phyloP scores from a whole-genome alignment of 192 early-diverging fungal genomes.

The Coemansia sp. region DNA sequence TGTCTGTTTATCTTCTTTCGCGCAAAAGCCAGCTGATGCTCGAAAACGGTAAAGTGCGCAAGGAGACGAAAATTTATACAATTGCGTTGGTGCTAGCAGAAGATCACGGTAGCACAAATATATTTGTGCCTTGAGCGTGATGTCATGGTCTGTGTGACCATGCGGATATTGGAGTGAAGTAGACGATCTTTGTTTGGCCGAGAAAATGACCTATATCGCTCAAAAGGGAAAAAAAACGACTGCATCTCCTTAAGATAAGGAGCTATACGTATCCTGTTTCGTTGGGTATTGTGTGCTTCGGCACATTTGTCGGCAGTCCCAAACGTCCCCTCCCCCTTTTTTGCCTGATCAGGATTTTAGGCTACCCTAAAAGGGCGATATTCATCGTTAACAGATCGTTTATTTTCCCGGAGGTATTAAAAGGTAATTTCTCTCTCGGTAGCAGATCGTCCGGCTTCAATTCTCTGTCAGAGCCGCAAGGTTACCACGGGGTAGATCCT shows the following conservation, averaged over 20 bases:
- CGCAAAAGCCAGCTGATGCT: not conserved
- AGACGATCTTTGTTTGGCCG: not conserved
- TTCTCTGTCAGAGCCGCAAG: not conserved
- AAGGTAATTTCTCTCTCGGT: not conserved
- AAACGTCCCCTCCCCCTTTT: not conserved
- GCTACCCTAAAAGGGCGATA: not conserved
- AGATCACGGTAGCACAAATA: not conserved
- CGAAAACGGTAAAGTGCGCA: not conserved
- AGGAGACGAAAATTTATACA: not conserved
- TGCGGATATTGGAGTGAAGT: slow-evolving; percentile 5
- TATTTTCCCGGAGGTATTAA: not conserved
- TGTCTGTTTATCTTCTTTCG: not conserved
- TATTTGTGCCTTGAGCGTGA: not conserved
- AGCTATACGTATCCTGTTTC: not conserved
- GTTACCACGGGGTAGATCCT: slow-evolving; percentile 3
- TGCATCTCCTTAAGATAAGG: not conserved
- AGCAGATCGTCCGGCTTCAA: not conserved
- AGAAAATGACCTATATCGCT: not conserved
- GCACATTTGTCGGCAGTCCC: not conserved
- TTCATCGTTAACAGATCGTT: not conserved
- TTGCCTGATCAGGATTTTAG: not conserved
- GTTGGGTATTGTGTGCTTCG: slow-evolving; percentile 2
- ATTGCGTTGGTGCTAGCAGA: not conserved
- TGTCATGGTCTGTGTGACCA: slow-evolving; percentile 1
- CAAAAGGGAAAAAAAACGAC: not conserved